phyloP scores from a whole-genome alignment of 1,284 basidiomycete genomes.

The Rhodotorula sp. region DNA sequence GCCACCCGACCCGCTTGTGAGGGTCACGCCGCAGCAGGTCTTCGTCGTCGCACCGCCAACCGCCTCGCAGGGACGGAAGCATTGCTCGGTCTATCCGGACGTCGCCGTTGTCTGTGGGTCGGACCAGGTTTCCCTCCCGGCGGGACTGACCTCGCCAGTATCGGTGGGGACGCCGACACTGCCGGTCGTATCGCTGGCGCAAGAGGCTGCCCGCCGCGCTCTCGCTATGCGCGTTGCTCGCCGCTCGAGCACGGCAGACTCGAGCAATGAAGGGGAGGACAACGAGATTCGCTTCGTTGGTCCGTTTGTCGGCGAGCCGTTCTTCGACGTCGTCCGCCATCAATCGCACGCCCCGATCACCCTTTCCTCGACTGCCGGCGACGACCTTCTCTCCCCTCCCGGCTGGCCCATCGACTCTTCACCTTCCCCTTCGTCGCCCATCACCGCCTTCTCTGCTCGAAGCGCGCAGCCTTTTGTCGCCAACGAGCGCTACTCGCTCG shows the following conservation, averaged over 20 bases:
- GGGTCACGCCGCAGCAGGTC: not conserved
- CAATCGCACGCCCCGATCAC: not conserved
- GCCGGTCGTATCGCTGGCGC: not conserved
- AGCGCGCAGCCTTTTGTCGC: not conserved
- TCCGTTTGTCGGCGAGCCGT: slow-evolving; percentile 1
- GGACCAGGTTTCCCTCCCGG: not conserved
- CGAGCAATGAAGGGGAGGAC: not conserved
- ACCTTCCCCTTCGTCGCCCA: slow-evolving; percentile 8
- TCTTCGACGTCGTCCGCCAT: slow-evolving; percentile 17
- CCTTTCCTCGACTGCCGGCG: not conserved
- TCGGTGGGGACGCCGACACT: not conserved
- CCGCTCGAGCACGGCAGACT: not conserved
- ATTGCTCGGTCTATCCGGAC: slow-evolving; percentile 21
- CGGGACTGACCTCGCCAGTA: not conserved
- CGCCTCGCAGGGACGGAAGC: not conserved
- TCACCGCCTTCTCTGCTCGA: not conserved
- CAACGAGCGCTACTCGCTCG: not conserved
- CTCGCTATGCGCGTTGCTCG: slow-evolving; percentile 9
- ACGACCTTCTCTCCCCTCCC: not conserved
- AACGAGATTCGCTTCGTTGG: not conserved
- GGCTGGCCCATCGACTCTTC: not conserved
- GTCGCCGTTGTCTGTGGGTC: not conserved
- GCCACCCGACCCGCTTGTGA: not conserved
- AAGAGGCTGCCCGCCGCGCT: slow-evolving; percentile 4
- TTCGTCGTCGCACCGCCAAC: slow-evolving; percentile 13